A percentile compares a stretch with the other conserved stretches of the same genome.
Conservation (phyloP, 2,329 filamentous ascomycete species). For the Sporothrix sp. region DNA sequence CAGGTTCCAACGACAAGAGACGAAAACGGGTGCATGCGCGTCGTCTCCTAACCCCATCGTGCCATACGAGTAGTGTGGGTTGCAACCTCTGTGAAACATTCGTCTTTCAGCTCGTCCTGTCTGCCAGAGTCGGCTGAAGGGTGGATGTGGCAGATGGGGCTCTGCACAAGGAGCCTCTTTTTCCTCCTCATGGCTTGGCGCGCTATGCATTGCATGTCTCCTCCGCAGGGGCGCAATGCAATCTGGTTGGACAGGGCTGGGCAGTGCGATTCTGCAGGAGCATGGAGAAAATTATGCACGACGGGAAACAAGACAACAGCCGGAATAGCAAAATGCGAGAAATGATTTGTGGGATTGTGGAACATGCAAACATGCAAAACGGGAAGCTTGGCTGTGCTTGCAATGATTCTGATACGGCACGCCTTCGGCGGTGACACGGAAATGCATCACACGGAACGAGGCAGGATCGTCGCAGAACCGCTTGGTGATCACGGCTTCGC, state of each 20-base stretch:
- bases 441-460: neutral
- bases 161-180: neutral
- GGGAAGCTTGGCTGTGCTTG: too few species aligned
- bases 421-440: too few species aligned
- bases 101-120: constrained; percentile 11
- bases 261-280: neutral
- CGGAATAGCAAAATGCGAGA: neutral
- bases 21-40: neutral
- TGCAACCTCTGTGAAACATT: constrained; percentile 2
- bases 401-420: too few species aligned
- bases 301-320: neutral
- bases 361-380: too few species aligned
- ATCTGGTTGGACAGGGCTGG: neutral
- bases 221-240: neutral
- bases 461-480: neutral
- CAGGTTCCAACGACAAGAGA: too few species aligned
- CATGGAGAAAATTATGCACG: neutral
- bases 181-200: constrained; percentile 4
- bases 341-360: too few species aligned
- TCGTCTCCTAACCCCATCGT: neutral
- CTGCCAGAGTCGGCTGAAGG: constrained; percentile 12
- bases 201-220: constrained; percentile 1
- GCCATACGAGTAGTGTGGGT: neutral
- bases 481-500: neutral
- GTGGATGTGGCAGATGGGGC: constrained; percentile 7